phyloP scores from a whole-genome alignment of 2,329 filamentous ascomycete species.

The Pyrenophora tritici-repentis region DNA sequence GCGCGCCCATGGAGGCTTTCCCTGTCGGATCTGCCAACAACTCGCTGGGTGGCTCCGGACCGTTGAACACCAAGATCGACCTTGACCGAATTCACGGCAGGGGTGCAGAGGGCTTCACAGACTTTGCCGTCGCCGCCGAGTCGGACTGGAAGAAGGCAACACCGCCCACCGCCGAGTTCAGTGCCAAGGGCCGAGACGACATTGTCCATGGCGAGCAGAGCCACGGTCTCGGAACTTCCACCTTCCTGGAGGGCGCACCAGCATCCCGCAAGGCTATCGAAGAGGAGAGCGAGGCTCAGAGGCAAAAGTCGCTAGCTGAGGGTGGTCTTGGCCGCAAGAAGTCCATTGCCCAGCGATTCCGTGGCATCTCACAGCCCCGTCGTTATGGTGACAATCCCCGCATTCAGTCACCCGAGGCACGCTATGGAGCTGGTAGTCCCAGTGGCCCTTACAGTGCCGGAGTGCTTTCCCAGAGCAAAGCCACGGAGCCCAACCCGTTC shows the following conservation, averaged over 20 bases:
- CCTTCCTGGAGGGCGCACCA: constrained; percentile 92
- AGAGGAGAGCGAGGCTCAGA: constrained; percentile 69
- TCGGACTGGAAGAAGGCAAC: constrained; percentile 46
- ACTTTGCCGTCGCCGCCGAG: constrained; percentile 61
- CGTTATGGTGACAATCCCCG: constrained; percentile 55
- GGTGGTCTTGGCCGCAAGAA: constrained; percentile 81
- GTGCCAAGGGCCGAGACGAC: constrained; percentile 57
- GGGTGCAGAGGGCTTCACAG: constrained; percentile 82
- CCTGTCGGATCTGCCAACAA: constrained; percentile 93
- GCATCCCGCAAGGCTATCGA: constrained; percentile 80
- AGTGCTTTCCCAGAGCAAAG: constrained; percentile 43
- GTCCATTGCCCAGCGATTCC: constrained; percentile 88
- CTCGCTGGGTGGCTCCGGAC: constrained; percentile 83
- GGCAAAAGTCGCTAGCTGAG: constrained; percentile 35
- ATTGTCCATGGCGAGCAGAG: constrained; percentile 83
- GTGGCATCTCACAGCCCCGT: constrained; percentile 77
- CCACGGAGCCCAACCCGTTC: constrained; percentile 71
- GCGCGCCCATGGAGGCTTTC: constrained; percentile 95
- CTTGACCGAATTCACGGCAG: constrained; percentile 86
- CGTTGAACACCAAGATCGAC: constrained; percentile 79
- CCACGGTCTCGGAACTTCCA: constrained; percentile 86
- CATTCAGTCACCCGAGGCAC: constrained; percentile 58
- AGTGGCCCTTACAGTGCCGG: constrained; percentile 47
- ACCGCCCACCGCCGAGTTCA: constrained; percentile 35
- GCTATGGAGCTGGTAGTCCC: constrained; percentile 48